Percentiles rank a stretch among this genome's conserved stretches.
These are phyloP conservation scores for Hyphopichia buzzinii DNA, from an alignment of 1,139 yeast species.

Conservation along the genomic window DNA sequence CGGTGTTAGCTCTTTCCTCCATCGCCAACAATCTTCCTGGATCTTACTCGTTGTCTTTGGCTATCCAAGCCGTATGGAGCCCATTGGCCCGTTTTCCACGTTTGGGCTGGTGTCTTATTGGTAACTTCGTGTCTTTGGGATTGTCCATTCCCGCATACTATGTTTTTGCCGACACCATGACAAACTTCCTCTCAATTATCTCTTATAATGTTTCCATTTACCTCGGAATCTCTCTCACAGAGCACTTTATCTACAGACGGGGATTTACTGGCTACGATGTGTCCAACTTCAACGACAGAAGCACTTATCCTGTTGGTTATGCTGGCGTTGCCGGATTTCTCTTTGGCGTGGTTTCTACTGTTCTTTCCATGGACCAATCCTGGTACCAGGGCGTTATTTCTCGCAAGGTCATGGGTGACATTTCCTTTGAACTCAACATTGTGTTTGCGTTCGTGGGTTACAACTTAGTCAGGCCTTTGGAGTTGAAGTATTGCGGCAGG, in stretches of 20 bases:
- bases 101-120: conserved; percentile 28
- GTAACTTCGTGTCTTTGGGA: conserved; percentile 27
- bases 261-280: conserved; percentile 25
- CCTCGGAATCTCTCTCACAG: conserved; percentile 24
- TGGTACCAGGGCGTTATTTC: conserved; percentile 32
- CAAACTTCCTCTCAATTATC: conserved; percentile 28
- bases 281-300: conserved; percentile 18
- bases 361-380: conserved; percentile 27
- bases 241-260: conserved; percentile 24
- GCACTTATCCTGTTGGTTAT: conserved; percentile 24
- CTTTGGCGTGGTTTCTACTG: conserved; percentile 29
- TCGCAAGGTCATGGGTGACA: conserved; percentile 21
- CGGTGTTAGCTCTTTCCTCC: conserved; percentile 26
- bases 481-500: conserved; percentile 21
- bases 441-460: conserved; percentile 24
- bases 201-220: conserved; percentile 30
- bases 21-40: conserved; percentile 31
- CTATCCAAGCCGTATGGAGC: conserved; percentile 29
- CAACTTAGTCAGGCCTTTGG: conserved; percentile 24
- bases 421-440: conserved; percentile 27
- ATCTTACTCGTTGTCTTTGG: conserved; percentile 27
- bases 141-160: conserved; percentile 33
- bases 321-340: conserved; percentile 26
- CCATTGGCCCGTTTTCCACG: conserved; percentile 27
- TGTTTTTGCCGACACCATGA: conserved; percentile 25